Percentiles rank a stretch among this genome's conserved stretches.
Conservation (phyloP, 1,139 yeast genomes). For the Geotrichum fermentans region DNA sequence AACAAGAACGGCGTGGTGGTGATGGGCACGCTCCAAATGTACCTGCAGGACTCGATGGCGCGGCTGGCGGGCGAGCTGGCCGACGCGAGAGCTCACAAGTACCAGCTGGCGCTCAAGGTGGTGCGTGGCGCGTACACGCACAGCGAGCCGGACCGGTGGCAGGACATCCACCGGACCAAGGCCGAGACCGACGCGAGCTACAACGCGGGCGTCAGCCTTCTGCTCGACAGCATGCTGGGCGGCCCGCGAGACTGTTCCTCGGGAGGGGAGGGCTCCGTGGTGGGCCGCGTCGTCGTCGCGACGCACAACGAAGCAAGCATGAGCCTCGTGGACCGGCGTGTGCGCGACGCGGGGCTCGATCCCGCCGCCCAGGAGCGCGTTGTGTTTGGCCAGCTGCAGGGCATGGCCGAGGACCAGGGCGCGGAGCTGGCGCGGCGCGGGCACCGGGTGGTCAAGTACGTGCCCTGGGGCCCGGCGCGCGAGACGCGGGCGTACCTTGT, state of each 20-base stretch:
- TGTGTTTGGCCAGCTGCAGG: constrained; percentile 84
- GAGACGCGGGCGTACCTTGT: constrained; percentile 88
- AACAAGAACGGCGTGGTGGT: constrained; percentile 60
- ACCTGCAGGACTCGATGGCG: constrained; percentile 63
- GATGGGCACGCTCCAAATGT: constrained; percentile 92
- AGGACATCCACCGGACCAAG: constrained; percentile 69
- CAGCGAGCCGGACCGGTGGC: constrained; percentile 66
- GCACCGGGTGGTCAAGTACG: constrained; percentile 80
- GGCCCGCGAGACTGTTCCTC: constrained; percentile 43
- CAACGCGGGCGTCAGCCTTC: constrained; percentile 61
- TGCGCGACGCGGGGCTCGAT: constrained; percentile 33
- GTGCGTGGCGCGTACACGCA: constrained; percentile 98
- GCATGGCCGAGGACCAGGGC: constrained; percentile 93
- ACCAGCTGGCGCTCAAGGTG: constrained; percentile 78
- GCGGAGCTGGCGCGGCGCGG: constrained; percentile 62
- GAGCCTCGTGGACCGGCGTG: constrained; percentile 58
- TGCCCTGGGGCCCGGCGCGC: constrained; percentile 96
- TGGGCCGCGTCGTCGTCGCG: constrained; percentile 87
- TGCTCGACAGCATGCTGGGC: constrained; percentile 56
- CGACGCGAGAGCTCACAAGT: constrained; percentile 55
- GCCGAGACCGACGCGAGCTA: constrained; percentile 71
- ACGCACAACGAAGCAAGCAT: constrained; percentile 85
- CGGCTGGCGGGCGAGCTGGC: constrained; percentile 60
- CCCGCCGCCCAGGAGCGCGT: constrained; percentile 43
- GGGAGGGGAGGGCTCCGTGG: constrained; percentile 35